Evolutionary conservation across 139 green algal species (phyloP).

Genomic region (Trebouxia sp.): DNA sequence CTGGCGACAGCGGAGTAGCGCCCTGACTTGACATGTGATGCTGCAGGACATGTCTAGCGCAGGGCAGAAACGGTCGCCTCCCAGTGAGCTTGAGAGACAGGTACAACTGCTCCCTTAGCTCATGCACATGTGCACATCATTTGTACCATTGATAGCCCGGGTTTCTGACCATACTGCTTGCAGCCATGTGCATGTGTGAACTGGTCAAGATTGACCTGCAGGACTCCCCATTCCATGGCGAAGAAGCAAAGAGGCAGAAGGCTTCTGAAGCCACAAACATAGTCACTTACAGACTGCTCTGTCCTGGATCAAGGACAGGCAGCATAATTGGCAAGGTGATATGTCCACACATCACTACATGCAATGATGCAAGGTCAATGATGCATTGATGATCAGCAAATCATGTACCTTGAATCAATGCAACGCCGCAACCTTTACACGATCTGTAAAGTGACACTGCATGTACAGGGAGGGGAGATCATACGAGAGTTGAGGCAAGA

Average conservation of each 20-base stretch:
- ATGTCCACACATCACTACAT: not conserved
- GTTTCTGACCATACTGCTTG: too few relatives aligned
- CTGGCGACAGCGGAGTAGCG: not conserved
- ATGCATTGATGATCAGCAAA: not conserved
- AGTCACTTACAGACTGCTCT: slow-evolving; percentile 7
- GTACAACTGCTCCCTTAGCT: not conserved
- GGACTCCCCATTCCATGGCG: slow-evolving; percentile 2
- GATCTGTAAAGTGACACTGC: not conserved
- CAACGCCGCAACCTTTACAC: not conserved
- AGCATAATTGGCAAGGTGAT: slow-evolving; percentile 29
- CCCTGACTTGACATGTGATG: not conserved
- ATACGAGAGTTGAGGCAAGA: slow-evolving; percentile 9
- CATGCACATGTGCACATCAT: too few relatives aligned
- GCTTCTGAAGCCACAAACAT: not conserved
- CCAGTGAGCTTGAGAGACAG: slow-evolving; percentile 1
- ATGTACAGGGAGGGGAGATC: slow-evolving; percentile 18
- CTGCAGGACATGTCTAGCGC: slow-evolving; percentile 18
- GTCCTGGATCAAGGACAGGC: slow-evolving; percentile 13
- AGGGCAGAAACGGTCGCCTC: slow-evolving; percentile 10
- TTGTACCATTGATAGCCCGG: too few relatives aligned
- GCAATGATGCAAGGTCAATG: not conserved
- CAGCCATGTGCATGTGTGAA: too few relatives aligned
- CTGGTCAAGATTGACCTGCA: not conserved
- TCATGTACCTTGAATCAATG: not conserved
- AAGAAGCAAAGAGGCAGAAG: slow-evolving; percentile 5